Percentiles rank a stretch among this genome's conserved stretches.
Conservation (phyloP, 2,329 filamentous ascomycete genomes). For the Aspergillus puulaauensis region DNA sequence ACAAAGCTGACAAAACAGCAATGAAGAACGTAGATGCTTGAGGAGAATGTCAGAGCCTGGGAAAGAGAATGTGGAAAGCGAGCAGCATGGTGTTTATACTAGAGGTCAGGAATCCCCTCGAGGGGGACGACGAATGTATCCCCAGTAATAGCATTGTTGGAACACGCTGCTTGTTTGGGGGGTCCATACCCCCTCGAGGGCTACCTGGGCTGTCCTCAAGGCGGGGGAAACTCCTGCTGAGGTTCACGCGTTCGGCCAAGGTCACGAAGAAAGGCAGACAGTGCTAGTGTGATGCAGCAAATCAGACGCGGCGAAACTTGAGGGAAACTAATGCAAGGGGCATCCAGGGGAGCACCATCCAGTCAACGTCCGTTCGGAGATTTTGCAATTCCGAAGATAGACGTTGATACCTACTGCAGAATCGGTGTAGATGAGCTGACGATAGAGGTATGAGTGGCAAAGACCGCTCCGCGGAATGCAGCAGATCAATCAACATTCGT, state of each 20-base stretch:
- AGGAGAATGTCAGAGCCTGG: constrained; percentile 45
- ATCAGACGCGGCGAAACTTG: constrained; percentile 37
- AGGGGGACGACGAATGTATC: constrained; percentile 28
- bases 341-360: constrained; percentile 32
- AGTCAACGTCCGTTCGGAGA: constrained; percentile 37
- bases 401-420: constrained; percentile 17
- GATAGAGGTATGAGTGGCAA: constrained; percentile 31
- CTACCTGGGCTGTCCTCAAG: constrained; percentile 33
- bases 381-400: constrained; percentile 24
- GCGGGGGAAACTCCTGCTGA: constrained; percentile 26
- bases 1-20: constrained; percentile 29
- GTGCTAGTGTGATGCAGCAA: constrained; percentile 36
- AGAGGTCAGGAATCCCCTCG: constrained; percentile 32
- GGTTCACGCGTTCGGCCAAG: constrained; percentile 32
- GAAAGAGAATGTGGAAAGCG: constrained; percentile 46
- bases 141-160: constrained; percentile 37
- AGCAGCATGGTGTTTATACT: constrained; percentile 42
- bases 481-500: constrained; percentile 23
- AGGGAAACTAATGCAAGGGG: constrained; percentile 40
- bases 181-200: constrained; percentile 34
- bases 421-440: constrained; percentile 24
- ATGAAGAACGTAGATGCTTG: constrained; percentile 39
- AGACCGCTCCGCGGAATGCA: constrained; percentile 33
- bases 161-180: constrained; percentile 34
- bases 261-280: constrained; percentile 29